Evolutionary conservation across 768 basidiomycete genomes (phyloP).

Genomic region (Boletus subcaerulescens): DNA sequence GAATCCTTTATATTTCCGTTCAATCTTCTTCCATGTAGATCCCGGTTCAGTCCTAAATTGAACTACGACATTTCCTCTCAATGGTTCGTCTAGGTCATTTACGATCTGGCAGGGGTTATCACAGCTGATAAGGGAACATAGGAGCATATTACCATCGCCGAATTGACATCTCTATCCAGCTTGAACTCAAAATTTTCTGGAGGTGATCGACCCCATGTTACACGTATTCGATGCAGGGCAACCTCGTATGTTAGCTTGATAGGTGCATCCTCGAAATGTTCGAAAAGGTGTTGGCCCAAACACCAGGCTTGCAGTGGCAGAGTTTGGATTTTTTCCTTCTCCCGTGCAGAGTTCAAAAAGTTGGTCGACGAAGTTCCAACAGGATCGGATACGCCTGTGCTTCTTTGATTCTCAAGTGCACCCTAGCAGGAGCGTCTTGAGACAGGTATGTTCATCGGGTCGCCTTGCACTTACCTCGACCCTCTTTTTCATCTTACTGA

Average conservation of each 20-base stretch:
- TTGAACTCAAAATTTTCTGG: slow-evolving; percentile 12
- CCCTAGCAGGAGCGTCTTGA: slow-evolving; percentile 9
- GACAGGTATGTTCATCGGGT: neutral
- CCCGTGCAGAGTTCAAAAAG: slow-evolving; percentile 17
- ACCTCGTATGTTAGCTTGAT: slow-evolving; percentile 15
- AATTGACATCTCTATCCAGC: slow-evolving; percentile 13
- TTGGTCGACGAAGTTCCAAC: slow-evolving; percentile 30
- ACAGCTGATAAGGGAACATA: neutral
- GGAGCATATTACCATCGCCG: slow-evolving; percentile 14
- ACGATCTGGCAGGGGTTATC: slow-evolving; percentile 21
- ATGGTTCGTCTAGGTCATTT: slow-evolving; percentile 1
- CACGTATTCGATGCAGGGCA: slow-evolving; percentile 1
- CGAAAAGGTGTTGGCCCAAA: slow-evolving; percentile 22
- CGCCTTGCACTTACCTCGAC: slow-evolving; percentile 17
- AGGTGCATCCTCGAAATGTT: slow-evolving; percentile 9
- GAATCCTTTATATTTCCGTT: slow-evolving; percentile 20
- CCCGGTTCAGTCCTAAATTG: slow-evolving; percentile 12
- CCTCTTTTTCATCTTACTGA: slow-evolving; percentile 26
- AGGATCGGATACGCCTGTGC: slow-evolving; percentile 7
- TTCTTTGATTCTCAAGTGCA: neutral
- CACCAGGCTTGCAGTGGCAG: slow-evolving; percentile 30
- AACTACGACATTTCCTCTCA: slow-evolving; percentile 22
- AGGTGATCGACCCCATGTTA: slow-evolving; percentile 12
- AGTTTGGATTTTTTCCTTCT: neutral
- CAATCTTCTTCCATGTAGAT: slow-evolving; percentile 2